Evolutionary conservation across 1,284 basidiomycete genomes (phyloP).

Genomic region (Neotropicomus parvogracilis): DNA sequence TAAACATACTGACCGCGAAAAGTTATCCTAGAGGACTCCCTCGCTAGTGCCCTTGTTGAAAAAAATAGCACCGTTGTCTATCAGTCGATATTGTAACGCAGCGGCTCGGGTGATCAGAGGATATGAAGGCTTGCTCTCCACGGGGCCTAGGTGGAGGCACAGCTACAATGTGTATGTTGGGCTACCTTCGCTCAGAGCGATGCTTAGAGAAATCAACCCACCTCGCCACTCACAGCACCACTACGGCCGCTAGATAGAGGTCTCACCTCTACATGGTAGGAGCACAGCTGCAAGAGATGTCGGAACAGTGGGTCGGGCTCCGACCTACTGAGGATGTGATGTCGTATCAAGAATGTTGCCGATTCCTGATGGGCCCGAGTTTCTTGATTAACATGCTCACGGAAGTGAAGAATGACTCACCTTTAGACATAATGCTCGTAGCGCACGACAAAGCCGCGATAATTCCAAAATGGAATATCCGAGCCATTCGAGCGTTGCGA

Average conservation of each 20-base stretch:
- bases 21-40: slow-evolving; percentile 48
- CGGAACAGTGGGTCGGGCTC: slow-evolving; percentile 58
- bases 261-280: slow-evolving; percentile 65
- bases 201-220: slow-evolving; percentile 28
- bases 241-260: slow-evolving; percentile 69
- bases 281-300: slow-evolving; percentile 52
- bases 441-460: slow-evolving; percentile 53
- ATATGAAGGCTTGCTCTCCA: slow-evolving; percentile 33
- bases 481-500: slow-evolving; percentile 64
- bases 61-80: slow-evolving; percentile 58
- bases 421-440: slow-evolving; percentile 52
- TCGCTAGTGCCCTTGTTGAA: slow-evolving; percentile 68
- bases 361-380: slow-evolving; percentile 36
- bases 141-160: slow-evolving; percentile 55
- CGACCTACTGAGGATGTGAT: slow-evolving; percentile 53
- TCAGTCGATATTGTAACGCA: slow-evolving; percentile 66
- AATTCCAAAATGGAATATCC: slow-evolving; percentile 51
- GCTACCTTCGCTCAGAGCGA: neutral
- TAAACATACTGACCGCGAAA: neutral
- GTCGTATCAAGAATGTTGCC: slow-evolving; percentile 55
- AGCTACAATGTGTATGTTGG: slow-evolving; percentile 40
- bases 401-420: slow-evolving; percentile 32
- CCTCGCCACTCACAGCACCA: slow-evolving; percentile 72
- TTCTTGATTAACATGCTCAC: neutral
- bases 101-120: slow-evolving; percentile 46